Evolutionary conservation across 73 alveolate genomes (phyloP), one percentile per base, ranked within the genome.

Genomic region (Durusdinium trenchii): DNA sequence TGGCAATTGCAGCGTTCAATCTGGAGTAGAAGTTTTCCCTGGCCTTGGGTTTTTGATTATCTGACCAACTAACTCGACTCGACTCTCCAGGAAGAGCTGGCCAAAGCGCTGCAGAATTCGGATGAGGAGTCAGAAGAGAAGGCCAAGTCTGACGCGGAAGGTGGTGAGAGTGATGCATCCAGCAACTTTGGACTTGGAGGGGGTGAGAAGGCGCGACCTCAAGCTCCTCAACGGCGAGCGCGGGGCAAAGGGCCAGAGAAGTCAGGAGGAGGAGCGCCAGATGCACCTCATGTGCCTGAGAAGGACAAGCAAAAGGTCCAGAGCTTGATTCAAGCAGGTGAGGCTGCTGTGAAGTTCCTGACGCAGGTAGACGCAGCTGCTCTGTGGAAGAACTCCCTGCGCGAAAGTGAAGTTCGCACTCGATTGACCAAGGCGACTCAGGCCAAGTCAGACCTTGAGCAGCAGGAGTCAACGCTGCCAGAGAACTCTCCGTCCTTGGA

Each of bases 351-450:
- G 91, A 32, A 43, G 91, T 10, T 38, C 43, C 5, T 81, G 64
- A 18, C 42, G 62, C 47, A 26, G 43, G 45, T 81, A 20, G 67
- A 42, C 0, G 45, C 91, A 14, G 14, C 45, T 32, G 36, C 38
- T 43, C 28, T 81, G 38, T 81, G 91, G 91, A 46, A 47, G 64
- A 64, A 64, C 45, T 12, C 91, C 28, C 5, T 81, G 43, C 35
- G 40, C 30, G 64, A 47, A 5, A 35, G 67, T 23, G 91, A 81
- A 35, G 30, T 81, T 43, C 16, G 9, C 45, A 48, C 67, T 3
- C 62, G 91, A n/a, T 16, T 43, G 32, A 81, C 30, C 64, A 81
- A 81, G 62, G 91, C 91, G 42, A 26, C 91, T 28, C 42, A 42
- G 61, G 43, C 38, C 30, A 18, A 14, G 67, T 16, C 91, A 26